These are phyloP conservation scores for Neofusicoccum sp. DNA, from an alignment of 2,329 filamentous ascomycete species.

Conservation along the genomic window DNA sequence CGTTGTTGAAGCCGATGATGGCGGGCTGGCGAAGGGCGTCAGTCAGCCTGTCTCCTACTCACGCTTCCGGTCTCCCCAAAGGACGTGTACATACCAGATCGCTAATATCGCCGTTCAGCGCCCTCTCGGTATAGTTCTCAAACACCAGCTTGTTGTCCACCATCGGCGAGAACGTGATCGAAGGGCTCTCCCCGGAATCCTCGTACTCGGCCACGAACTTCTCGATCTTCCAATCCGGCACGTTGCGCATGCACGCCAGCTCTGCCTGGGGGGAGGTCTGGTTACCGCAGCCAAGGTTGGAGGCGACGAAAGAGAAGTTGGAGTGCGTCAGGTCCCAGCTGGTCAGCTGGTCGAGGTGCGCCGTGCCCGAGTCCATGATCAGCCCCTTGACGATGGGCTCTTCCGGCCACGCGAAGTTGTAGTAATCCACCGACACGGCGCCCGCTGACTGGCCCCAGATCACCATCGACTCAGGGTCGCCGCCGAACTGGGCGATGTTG, in stretches of 20 bases:
- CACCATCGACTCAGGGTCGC: constrained; percentile 46
- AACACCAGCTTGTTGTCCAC: constrained; percentile 35
- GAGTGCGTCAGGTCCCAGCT: constrained; percentile 27
- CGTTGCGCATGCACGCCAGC: constrained; percentile 38
- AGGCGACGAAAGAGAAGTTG: constrained; percentile 42
- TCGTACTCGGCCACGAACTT: constrained; percentile 32
- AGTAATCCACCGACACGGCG: constrained; percentile 41
- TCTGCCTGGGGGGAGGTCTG: constrained; percentile 25
- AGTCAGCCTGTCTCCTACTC: not conserved
- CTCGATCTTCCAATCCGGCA: constrained; percentile 30
- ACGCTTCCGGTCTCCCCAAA: not conserved
- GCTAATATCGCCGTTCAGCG: constrained; percentile 25
- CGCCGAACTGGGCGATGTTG: constrained; percentile 45
- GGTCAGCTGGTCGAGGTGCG: constrained; percentile 30
- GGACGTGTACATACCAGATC: not conserved
- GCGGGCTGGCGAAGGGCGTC: constrained; percentile 26
- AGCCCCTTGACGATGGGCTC: constrained; percentile 51
- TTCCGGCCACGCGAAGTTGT: constrained; percentile 46
- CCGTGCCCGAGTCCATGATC: constrained; percentile 51
- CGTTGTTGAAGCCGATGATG: constrained; percentile 35
- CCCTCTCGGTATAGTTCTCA: constrained; percentile 34
- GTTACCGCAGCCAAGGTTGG: constrained; percentile 34
- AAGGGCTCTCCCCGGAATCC: constrained; percentile 27
- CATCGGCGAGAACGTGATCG: constrained; percentile 29
- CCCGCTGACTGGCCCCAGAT: constrained; percentile 26